A percentile compares a stretch with the other conserved stretches of the same genome.
phyloP scores from a whole-genome alignment of 106 monocot species.

The Platanthera zijinensis region DNA sequence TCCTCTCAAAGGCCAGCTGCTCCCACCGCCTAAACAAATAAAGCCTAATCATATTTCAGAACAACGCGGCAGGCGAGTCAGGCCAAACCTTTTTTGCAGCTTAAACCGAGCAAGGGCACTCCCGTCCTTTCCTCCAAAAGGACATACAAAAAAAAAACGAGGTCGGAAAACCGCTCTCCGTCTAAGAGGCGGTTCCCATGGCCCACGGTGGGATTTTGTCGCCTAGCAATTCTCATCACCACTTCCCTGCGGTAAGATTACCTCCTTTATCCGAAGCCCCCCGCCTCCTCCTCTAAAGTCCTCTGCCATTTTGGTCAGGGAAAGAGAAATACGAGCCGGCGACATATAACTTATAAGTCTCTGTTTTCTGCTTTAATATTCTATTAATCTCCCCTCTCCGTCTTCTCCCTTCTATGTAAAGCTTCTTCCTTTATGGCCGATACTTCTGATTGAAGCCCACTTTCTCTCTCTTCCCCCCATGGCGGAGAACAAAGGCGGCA shows the following conservation, averaged over 20 bases:
- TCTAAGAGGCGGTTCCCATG: background rate
- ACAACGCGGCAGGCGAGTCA: too few species aligned
- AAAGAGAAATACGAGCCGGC: background rate
- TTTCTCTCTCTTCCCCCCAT: too few species aligned
- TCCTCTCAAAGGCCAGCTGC: too few species aligned
- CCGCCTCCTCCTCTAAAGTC: slow-evolving; percentile 7
- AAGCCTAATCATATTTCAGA: too few species aligned
- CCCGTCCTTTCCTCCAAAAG: too few species aligned
- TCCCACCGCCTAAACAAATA: too few species aligned
- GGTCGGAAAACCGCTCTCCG: background rate
- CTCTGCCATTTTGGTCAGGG: slow-evolving; percentile 3
- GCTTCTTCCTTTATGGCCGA: background rate
- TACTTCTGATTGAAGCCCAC: too few species aligned
- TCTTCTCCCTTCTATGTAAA: too few species aligned
- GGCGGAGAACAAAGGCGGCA: slow-evolving; percentile 9
- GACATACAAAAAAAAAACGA: too few species aligned
- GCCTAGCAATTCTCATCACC: background rate
- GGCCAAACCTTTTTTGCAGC: too few species aligned
- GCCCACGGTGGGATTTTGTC: background rate
- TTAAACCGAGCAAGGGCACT: too few species aligned
- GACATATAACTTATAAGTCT: slow-evolving; percentile 2
- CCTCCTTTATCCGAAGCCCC: background rate
- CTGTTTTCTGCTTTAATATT: background rate
- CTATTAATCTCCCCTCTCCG: background rate
- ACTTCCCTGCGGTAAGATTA: background rate